Base-by-base conservation (phyloP, 1,139 yeast genomes). In the Chernovozyma sophiae-reginae region DNA sequence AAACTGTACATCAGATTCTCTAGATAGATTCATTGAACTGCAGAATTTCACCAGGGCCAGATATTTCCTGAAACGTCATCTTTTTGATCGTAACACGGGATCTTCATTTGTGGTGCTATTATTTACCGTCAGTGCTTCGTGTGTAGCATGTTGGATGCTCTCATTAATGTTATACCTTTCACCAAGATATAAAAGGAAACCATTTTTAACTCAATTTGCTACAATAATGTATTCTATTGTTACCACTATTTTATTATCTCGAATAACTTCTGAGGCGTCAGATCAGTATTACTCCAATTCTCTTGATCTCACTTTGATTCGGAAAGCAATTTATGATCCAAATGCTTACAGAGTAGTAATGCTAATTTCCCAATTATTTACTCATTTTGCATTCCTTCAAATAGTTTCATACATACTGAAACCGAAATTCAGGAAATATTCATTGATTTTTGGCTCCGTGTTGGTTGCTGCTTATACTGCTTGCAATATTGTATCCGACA, bases 111-210 rank as follows among this genome's bases (percentile, higher is more conserved):
- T 70, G 19, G 73, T 74, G n/a, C 50, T 68, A 13, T 44, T 69
- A 26, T 68, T 66, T 52, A 62, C 66, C 20, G 51, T 66, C 14
- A 59, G 68, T 41, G 75, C 72, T 3, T 52, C 65, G 20, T 68
- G 74, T 46, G 68, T 72, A 3, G 61, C 74, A 3, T 56, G 72
- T 26, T 77, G 83, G 83, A 72, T 77, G 77, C 58, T 78, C 27
- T 54, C 76, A 33, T 46, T 75, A 18, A 49, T 77, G 35, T 56
- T 75, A 29, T 53, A 65, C 34, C 51, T 78, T 27, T 67, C 77
- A 15, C 72, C 78, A 0, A 61, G 59, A 15, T 72, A 71, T 44
- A 65, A 62, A 40, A 46, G 71, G 13, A 73, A 77, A 39, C 81
- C 83, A 1, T 44, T 62, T 32, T 49, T 69, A 25, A 57, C 78